Base-by-base conservation (phyloP, 495 filamentous ascomycete species). In the Aspergillus hancockii region DNA sequence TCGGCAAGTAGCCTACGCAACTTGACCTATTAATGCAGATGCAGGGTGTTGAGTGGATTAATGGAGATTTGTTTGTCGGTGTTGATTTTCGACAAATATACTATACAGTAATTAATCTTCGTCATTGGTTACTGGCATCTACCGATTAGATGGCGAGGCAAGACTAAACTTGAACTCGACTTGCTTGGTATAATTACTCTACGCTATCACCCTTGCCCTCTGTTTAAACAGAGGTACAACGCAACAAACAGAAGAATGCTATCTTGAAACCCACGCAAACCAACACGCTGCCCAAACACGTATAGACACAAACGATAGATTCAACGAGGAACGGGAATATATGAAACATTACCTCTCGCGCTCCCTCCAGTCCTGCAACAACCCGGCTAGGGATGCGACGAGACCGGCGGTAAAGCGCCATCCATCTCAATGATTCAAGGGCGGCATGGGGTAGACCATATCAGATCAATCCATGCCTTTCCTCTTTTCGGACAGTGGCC, bases 231-330 rank as follows among this genome's bases (percentile, higher is more conserved):
- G 8, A n/a, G 40, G 8, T 2, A 43, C 18, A 43, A 43, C 19
- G 40, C 40, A 43, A 21, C 7, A n/a, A 8, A 43, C 19, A 16
- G 8, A 47, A 49, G 52, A 41, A 55, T 46, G 54, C 54, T 47
- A 45, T 55, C 57, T 53, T 46, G 18, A 52, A 18, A 47, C 19
- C 43, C 51, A 12, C 36, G 19, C 25, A 52, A n/a, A n/a, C 36
- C 47, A 43, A 45, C 56, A n/a, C 49, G 34, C 38, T 49, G 16
- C 38, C 47, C 25, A 54, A 59, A 54, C 50, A 59, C 18, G 16
- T 41, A 49, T 59, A 52, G 30, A 49, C 34, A 50, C 41, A 55
- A 60, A 50, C 18, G 21, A 21, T 60, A 60, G 31, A 55, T 55
- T 41, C 19, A 58, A 52, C 49, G 45, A 52, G 40, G 28, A 58